Conservation (phyloP, 192 early-diverging fungal genomes). For the Rhizophagus clarus region DNA sequence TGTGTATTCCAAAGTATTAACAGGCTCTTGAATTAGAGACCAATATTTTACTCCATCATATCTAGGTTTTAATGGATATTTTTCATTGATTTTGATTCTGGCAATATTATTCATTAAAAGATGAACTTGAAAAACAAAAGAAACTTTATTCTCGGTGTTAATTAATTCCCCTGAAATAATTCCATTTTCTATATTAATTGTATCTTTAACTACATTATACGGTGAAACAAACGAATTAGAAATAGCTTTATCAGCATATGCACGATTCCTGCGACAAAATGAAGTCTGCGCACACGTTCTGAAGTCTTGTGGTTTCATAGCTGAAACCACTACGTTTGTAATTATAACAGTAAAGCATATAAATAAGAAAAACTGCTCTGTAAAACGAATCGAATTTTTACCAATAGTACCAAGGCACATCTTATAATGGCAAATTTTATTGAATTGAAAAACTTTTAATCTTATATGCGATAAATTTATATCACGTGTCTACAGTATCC, state of each 20-base stretch:
- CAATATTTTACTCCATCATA: constrained; percentile 65
- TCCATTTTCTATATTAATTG: constrained; percentile 58
- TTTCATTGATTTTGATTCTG: constrained; percentile 67
- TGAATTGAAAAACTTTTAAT: too few species aligned
- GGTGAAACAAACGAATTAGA: constrained; percentile 47
- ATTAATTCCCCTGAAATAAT: constrained; percentile 58
- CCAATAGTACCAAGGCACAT: neutral
- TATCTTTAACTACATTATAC: constrained; percentile 64
- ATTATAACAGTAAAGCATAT: neutral
- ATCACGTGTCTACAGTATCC: too few species aligned
- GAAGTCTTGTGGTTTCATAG: constrained; percentile 85
- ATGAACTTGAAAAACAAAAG: constrained; percentile 52
- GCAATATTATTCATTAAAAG: constrained; percentile 60
- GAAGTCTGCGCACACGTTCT: constrained; percentile 84
- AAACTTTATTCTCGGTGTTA: constrained; percentile 45
- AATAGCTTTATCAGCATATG: constrained; percentile 66
- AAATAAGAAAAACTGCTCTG: neutral
- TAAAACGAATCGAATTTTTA: neutral
- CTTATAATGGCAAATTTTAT: neutral
- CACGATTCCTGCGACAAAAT: constrained; percentile 89
- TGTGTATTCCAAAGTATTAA: constrained; percentile 25
- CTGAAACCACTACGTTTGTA: constrained; percentile 35
- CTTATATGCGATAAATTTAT: too few species aligned
- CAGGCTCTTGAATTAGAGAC: constrained; percentile 52
- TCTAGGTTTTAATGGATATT: constrained; percentile 64